Evolutionary conservation across 148 eudicot genomes (phyloP), one percentile per base, ranked within the genome.

Genomic region (Camellia japonica): DNA sequence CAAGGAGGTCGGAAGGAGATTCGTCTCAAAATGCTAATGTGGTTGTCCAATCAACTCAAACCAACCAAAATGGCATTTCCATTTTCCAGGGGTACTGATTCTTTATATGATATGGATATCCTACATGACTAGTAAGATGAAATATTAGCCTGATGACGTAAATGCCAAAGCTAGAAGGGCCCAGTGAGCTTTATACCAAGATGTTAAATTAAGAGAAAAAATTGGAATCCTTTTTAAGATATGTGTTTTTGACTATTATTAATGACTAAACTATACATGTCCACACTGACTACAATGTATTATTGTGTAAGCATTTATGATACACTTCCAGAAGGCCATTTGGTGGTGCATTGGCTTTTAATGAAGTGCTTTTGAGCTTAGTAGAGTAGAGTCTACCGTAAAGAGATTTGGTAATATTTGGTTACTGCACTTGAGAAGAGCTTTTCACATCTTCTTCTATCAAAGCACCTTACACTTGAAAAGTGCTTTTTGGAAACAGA

Each of bases 81-180:
- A 87, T 92, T 75, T 92, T 94, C 80, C 93, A 90, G 80, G 91
- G 97, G 97, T 91, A 81, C 42, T 75, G 77, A 44, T 60, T 47
- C 44, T 59, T 23, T 65, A 30, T 78, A 46, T 51, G 18, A 42
- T 72, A 8, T 14, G 68, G 61, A 70, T 19, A 56, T 44, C 51
- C 41, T 83, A 23, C 49, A 64, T 79, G 60, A 76, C 30, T 65
- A 61, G 51, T 64, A 74, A 19, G 74, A 49, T 79, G 70, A 20
- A 71, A 66, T 80, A 11, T 51, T 49, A 74, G 54, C 13, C 41
- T 84, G 76, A 81, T 86, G 78, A 42, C 7, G 30, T 69, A 76
- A 77, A 52, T 52, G 19, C 58, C 23, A 47, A 49, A 59, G 46
- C 60, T 23, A 51, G 7, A 65, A 43, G 47, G 46, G 19, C 71